Evolutionary conservation across 2,329 filamentous ascomycete species (phyloP).

Genomic region (Paramyrothecium roridum): DNA sequence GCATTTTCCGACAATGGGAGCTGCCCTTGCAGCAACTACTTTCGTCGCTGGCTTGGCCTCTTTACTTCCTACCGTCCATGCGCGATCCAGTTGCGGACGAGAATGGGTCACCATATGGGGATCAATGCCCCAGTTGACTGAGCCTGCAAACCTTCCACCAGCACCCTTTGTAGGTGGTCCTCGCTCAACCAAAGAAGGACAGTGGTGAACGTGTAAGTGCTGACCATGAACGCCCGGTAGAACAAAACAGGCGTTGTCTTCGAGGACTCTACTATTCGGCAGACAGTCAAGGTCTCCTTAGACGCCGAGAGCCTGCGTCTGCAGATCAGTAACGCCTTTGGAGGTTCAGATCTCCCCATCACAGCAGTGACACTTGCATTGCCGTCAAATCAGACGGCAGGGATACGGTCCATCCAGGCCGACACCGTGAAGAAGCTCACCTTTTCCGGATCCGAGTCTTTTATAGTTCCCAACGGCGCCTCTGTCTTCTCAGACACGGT

Average conservation of each 20-base stretch:
- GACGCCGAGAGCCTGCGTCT: conserved; percentile 52
- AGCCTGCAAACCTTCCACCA: conserved; percentile 55
- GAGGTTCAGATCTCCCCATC: conserved; percentile 53
- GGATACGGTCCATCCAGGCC: conserved; percentile 43
- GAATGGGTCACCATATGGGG: conserved; percentile 63
- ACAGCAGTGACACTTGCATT: conserved; percentile 54
- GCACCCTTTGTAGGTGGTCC: conserved; percentile 42
- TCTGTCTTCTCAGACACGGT: conserved; percentile 58
- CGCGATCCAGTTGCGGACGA: background rate
- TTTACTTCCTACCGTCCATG: background rate
- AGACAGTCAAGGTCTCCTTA: conserved; percentile 56
- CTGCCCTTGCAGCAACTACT: background rate
- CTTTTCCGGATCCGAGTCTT: conserved; percentile 50
- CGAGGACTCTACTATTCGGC: conserved; percentile 56
- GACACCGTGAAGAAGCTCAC: conserved; percentile 46
- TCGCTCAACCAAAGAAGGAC: background rate
- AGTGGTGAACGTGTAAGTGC: background rate
- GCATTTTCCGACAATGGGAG: background rate
- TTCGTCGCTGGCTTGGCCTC: background rate
- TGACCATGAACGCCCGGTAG: conserved; percentile 25
- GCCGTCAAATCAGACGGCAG: conserved; percentile 47
- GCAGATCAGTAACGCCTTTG: conserved; percentile 60
- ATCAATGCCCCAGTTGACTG: conserved; percentile 60
- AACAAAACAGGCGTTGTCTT: conserved; percentile 52
- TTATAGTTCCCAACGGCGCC: conserved; percentile 50